Percentiles rank a stretch among this genome's conserved stretches.
Conservation (phyloP, 108 stramenopile species). For the Discostella pseudostelligera region DNA sequence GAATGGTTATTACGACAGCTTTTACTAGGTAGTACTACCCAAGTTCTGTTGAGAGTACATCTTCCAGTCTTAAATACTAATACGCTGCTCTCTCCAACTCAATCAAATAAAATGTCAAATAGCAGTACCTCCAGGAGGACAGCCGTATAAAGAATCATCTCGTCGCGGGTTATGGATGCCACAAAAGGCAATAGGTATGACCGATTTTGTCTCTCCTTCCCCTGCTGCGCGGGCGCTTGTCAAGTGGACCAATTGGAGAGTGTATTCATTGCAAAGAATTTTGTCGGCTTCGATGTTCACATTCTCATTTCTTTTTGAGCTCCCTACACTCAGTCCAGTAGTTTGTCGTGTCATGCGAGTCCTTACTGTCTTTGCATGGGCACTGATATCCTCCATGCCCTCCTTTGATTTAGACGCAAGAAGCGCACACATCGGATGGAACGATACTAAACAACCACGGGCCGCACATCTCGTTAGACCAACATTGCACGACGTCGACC, state of each 20-base stretch:
- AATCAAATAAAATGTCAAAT: background rate
- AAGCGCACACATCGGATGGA: slow-evolving; percentile 84
- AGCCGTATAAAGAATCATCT: slow-evolving; percentile 48
- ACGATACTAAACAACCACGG: slow-evolving; percentile 56
- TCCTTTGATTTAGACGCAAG: slow-evolving; percentile 40
- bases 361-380: slow-evolving; percentile 12
- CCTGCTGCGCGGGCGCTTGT: slow-evolving; percentile 9
- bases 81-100: background rate
- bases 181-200: slow-evolving; percentile 73
- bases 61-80: too few species aligned
- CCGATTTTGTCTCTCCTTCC: background rate
- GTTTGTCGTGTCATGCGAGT: slow-evolving; percentile 29
- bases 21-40: slow-evolving; percentile 1
- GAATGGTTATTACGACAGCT: slow-evolving; percentile 64
- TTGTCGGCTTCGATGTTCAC: slow-evolving; percentile 37
- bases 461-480: slow-evolving; percentile 69
- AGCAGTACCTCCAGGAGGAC: slow-evolving; percentile 53
- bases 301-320: slow-evolving; percentile 10
- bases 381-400: slow-evolving; percentile 2
- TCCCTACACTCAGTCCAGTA: slow-evolving; percentile 7
- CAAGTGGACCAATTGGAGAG: slow-evolving; percentile 46
- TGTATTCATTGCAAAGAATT: slow-evolving; percentile 56
- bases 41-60: too few species aligned
- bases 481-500: background rate
- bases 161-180: slow-evolving; percentile 71